Conservation (phyloP, 768 basidiomycete genomes). For the Erythrobasidium yunnanense region DNA sequence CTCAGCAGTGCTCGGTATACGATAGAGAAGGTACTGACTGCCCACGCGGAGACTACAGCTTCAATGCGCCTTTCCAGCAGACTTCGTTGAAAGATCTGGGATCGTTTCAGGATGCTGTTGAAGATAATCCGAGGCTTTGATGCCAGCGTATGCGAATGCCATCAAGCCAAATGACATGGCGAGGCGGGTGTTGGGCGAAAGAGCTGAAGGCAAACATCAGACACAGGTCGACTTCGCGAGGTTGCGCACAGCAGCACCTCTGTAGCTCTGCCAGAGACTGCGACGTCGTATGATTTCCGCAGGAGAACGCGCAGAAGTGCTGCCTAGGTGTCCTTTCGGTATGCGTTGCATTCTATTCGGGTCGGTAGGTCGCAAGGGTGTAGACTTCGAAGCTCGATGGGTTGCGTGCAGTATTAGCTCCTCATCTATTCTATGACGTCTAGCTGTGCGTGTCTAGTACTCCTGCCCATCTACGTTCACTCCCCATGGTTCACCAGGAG, state of each 20-base stretch:
- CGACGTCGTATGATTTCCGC: constrained; percentile 19
- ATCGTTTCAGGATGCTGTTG: too few relatives aligned
- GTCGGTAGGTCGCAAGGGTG: background rate
- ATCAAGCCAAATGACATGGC: constrained; percentile 6
- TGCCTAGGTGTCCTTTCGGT: background rate
- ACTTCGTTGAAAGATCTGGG: too few relatives aligned
- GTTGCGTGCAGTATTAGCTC: background rate
- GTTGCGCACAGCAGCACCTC: too few relatives aligned
- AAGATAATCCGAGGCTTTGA: constrained; percentile 16
- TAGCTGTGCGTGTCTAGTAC: background rate
- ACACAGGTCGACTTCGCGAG: background rate
- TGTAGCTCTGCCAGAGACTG: constrained; percentile 16
- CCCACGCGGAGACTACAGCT: too few relatives aligned
- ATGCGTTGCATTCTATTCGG: background rate
- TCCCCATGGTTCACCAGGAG: constrained; percentile 14
- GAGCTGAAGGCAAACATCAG: constrained; percentile 3
- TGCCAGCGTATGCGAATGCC: constrained; percentile 12
- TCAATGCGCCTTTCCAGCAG: too few relatives aligned
- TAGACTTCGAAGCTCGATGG: background rate
- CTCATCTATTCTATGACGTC: background rate
- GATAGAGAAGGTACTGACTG: too few relatives aligned
- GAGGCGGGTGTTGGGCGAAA: constrained; percentile 18
- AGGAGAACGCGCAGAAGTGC: background rate
- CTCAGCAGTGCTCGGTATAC: too few relatives aligned
- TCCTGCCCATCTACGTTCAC: constrained; percentile 14